Base-by-base conservation (phyloP, 2,329 filamentous ascomycete genomes). In the Sphaerulina vaccinii region DNA sequence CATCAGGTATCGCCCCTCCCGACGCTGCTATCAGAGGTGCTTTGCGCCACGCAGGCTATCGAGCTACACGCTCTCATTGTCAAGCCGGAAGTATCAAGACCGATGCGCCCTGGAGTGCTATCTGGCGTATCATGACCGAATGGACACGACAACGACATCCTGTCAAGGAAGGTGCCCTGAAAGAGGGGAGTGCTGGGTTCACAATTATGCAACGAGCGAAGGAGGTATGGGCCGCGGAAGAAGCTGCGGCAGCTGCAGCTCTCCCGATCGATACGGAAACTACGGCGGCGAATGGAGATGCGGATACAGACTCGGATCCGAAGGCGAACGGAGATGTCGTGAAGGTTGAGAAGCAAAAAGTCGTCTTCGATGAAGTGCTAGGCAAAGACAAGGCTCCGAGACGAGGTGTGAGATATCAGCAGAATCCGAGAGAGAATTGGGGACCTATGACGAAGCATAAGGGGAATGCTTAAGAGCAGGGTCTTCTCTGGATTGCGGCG, bases 91-190 rank as follows among this genome's bases (percentile, higher is more conserved):
- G 88, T 64, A 84, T 97, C 71, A 95, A 95, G 74, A 97, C 93
- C 0, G 84, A 97, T 70, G 93, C 93, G 11, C 88, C 91, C 0
- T 99, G 90, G 90, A 77, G 77, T 3, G 84, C 89, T 0, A 81
- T 99, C 41, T 97, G 93, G 91, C 87, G 95, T 67, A 76, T 97
- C 22, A 93, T 97, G 83, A 81, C 88, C 21, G 90, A 96, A 71
- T 99, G 90, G 90, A 82, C 88, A 11, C 81, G 86, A 19, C 90
- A 95, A 67, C 87, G 86, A 63, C 79, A 82, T 0, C 90, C 91
- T 0, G 78, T 95, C 52, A 95, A 88, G 66, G 81, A 85, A 29
- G 81, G 81, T 1, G 82, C 83, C 16, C 76, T 95, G 49, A 86
- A 82, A 62, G 78, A 83, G 35, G 80, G 79, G n/a, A 88, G 80